Base-by-base conservation (phyloP, 345 rosid genomes). In the Excoecaria agallocha region DNA sequence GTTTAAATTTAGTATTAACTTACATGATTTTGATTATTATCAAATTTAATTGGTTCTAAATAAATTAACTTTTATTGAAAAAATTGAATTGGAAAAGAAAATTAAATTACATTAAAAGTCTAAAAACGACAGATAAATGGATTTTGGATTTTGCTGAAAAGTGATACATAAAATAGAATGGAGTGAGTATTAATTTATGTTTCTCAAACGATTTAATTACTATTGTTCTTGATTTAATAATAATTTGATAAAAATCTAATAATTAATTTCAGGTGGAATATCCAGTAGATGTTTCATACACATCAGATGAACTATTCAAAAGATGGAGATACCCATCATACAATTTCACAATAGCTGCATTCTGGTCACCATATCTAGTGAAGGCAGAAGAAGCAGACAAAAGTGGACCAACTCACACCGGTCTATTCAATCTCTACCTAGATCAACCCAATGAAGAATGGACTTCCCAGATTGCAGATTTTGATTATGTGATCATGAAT, bases 351-450 rank as follows among this genome's bases (percentile, higher is more conserved):
- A 59, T 92, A 0, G 89, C 96, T 2, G 64, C 79, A 45, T 89
- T 90, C 76, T 92, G 91, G 92, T 75, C 98, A 39, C 86, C 94
- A 15, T 85, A 86, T 76, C 78, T 93, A 76, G 87, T 90, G 3
- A 85, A 75, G 74, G 69, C 88, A 54, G 60, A 8, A 41, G 83
- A 86, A 62, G 65, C 87, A 12, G 89, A 81, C 70, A 38, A 77
- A 2, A 37, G 67, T 4, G 85, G 84, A 0, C 90, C 90, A 0
- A 77, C 81, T 4, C 72, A 84, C 39, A 83, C 86, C 0, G 86
- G 89, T 58, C 85, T 85, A 8, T 90, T 89, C 77, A 75, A 81
- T 67, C 86, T 93, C 49, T 66, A 91, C 80, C 93, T 93, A 0
- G 97, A 94, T 37, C 85, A 91, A 45, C 71, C 74, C 5, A 89